Evolutionary conservation across 192 early-diverging fungal genomes (phyloP).

Genomic region (Backusella australiensis): DNA sequence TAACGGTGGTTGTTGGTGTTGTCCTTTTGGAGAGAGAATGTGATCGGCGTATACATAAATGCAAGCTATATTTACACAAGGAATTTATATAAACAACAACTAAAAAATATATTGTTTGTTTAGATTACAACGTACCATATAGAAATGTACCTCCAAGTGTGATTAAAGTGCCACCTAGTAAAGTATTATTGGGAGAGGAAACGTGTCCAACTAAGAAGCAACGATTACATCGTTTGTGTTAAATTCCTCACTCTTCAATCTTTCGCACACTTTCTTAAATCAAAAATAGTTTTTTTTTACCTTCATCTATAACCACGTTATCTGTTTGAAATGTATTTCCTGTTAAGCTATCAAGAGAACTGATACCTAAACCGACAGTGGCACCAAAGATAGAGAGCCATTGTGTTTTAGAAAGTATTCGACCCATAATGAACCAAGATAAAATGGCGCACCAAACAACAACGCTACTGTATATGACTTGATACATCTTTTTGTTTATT

Average conservation of each 20-base stretch:
- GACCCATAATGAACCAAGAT: slow-evolving; percentile 46
- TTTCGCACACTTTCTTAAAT: not conserved
- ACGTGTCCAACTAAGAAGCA: not conserved
- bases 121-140: slow-evolving; percentile 32
- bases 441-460: slow-evolving; percentile 64
- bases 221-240: no score
- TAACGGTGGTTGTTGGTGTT: slow-evolving; percentile 36
- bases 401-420: slow-evolving; percentile 45
- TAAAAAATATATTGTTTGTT: not conserved
- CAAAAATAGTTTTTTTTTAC: not conserved
- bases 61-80: slow-evolving; percentile 34
- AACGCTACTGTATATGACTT: slow-evolving; percentile 59
- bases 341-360: slow-evolving; percentile 38
- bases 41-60: slow-evolving; percentile 57
- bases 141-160: slow-evolving; percentile 51
- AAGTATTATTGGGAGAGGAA: slow-evolving; percentile 14
- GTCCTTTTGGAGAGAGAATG: slow-evolving; percentile 38
- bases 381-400: slow-evolving; percentile 54
- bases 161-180: slow-evolving; percentile 49
- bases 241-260: not conserved
- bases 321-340: slow-evolving; percentile 3
- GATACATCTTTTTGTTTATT: slow-evolving; percentile 48
- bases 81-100: not conserved
- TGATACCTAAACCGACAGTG: slow-evolving; percentile 49
- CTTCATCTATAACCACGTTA: not conserved